These are phyloP conservation scores for Aureobasidium subglaciale DNA, from an alignment of 2,329 filamentous ascomycete genomes.

Conservation along the genomic window DNA sequence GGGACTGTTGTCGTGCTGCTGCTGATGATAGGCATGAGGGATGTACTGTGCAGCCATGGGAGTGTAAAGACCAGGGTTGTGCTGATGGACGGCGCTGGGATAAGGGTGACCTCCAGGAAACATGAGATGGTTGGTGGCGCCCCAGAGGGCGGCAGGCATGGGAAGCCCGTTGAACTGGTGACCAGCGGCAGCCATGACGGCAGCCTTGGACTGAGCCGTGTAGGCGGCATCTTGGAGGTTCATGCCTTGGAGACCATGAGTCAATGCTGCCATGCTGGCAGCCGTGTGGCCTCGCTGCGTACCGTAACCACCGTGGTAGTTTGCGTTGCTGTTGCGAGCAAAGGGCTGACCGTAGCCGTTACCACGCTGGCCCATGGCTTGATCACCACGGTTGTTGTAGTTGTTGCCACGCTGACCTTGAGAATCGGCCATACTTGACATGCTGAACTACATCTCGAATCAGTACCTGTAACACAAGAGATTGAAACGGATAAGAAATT, in stretches of 20 bases:
- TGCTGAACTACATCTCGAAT: conserved; percentile 19
- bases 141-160: conserved; percentile 27
- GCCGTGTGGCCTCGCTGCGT: conserved; percentile 27
- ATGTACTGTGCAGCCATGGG: conserved; percentile 37
- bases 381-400: conserved; percentile 1
- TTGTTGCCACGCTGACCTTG: conserved; percentile 26
- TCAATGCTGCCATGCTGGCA: conserved; percentile 30
- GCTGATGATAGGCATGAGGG: conserved; percentile 36
- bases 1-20: conserved; percentile 39
- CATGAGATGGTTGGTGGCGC: conserved; percentile 26
- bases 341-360: conserved; percentile 23
- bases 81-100: conserved; percentile 22
- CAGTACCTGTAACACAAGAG: not conserved
- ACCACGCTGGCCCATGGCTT: conserved; percentile 25
- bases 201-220: conserved; percentile 29
- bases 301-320: conserved; percentile 29
- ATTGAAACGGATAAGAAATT: not conserved
- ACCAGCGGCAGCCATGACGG: conserved; percentile 24
- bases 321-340: conserved; percentile 25
- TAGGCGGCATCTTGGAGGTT: conserved; percentile 30
- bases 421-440: conserved; percentile 28
- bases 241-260: conserved; percentile 36
- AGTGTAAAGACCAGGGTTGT: conserved; percentile 39
- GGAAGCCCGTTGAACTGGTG: conserved; percentile 25
- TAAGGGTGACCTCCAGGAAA: conserved; percentile 25